phyloP scores from a whole-genome alignment of 2,329 filamentous ascomycete species.

The Akanthomyces dipterigenus region DNA sequence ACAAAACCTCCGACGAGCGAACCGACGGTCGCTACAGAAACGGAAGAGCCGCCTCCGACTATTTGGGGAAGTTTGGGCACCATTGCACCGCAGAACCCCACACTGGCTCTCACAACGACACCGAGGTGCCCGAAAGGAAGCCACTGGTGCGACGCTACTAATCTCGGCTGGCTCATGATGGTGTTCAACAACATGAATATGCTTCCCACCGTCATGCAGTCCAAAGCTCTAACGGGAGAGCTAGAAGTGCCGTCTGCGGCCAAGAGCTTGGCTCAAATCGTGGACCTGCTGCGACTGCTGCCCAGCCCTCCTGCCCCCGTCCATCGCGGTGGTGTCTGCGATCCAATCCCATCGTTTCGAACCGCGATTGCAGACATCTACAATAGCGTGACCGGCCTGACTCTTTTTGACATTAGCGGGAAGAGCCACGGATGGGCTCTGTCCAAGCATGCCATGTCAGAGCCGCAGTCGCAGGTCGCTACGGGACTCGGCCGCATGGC shows the following conservation, averaged over 20 bases:
- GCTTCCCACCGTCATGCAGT: conserved; percentile 33
- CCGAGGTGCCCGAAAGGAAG: conserved; percentile 44
- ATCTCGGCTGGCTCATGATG: conserved; percentile 49
- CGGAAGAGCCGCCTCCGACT: conserved; percentile 16
- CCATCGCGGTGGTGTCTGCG: conserved; percentile 39
- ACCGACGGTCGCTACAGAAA: conserved; percentile 15
- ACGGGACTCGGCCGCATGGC: conserved; percentile 27
- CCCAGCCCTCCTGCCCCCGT: conserved; percentile 37
- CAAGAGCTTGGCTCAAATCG: conserved; percentile 38
- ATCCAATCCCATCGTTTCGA: conserved; percentile 41
- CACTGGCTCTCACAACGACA: conserved; percentile 28
- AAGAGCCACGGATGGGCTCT: conserved; percentile 43
- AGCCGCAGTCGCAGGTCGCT: conserved; percentile 29
- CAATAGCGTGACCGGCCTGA: conserved; percentile 43
- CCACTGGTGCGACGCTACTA: conserved; percentile 45
- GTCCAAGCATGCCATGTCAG: conserved; percentile 30
- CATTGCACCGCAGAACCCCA: conserved; percentile 14
- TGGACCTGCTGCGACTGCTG: conserved; percentile 36
- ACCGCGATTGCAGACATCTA: conserved; percentile 43
- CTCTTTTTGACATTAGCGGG: conserved; percentile 41
- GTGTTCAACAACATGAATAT: conserved; percentile 41
- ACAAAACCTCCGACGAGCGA: conserved; percentile 25
- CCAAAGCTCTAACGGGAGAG: conserved; percentile 9
- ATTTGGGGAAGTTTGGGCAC: conserved; percentile 17
- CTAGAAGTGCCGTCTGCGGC: conserved; percentile 21